These are phyloP conservation scores for Phytophthora tentaculata DNA, from an alignment of 352 stramenopile species.

Conservation along the genomic window DNA sequence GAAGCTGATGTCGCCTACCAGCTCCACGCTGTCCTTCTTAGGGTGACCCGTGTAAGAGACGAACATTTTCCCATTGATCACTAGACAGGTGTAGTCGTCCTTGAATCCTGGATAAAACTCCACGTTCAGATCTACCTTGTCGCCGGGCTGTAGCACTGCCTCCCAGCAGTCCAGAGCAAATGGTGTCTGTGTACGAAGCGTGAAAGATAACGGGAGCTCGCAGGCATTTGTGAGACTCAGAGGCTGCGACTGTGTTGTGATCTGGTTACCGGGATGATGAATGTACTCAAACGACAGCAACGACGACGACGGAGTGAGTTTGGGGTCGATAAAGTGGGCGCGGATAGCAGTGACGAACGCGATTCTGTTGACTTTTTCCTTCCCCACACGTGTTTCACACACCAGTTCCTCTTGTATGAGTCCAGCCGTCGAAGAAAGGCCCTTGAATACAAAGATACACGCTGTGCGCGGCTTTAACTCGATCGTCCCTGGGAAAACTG, in stretches of 20 bases:
- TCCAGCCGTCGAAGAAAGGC: slow-evolving; percentile 67
- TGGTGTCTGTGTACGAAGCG: slow-evolving; percentile 87
- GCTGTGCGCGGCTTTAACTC: slow-evolving; percentile 94
- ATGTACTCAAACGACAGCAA: slow-evolving; percentile 91
- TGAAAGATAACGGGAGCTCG: slow-evolving; percentile 91
- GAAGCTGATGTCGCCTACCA: slow-evolving; percentile 94
- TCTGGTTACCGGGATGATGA: slow-evolving; percentile 73
- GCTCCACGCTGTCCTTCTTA: slow-evolving; percentile 88
- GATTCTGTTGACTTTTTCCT: slow-evolving; percentile 90
- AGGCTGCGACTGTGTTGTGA: slow-evolving; percentile 68
- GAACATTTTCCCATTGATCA: slow-evolving; percentile 85
- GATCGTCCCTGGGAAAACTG: slow-evolving; percentile 90
- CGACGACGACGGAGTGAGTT: slow-evolving; percentile 74
- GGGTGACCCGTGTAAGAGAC: slow-evolving; percentile 90
- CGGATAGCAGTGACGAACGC: slow-evolving; percentile 90
- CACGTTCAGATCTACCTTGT: slow-evolving; percentile 85
- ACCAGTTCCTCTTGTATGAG: slow-evolving; percentile 85
- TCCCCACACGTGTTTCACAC: slow-evolving; percentile 92
- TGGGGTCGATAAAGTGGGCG: slow-evolving; percentile 92
- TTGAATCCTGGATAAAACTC: slow-evolving; percentile 95
- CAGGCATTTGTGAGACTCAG: slow-evolving; percentile 90
- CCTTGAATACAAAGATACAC: slow-evolving; percentile 94
- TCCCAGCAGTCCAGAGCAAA: slow-evolving; percentile 94
- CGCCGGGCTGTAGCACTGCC: slow-evolving; percentile 78
- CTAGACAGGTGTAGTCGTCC: slow-evolving; percentile 89